Base-by-base conservation (phyloP, 495 filamentous ascomycete genomes). In the Aspergillus nanangensis region DNA sequence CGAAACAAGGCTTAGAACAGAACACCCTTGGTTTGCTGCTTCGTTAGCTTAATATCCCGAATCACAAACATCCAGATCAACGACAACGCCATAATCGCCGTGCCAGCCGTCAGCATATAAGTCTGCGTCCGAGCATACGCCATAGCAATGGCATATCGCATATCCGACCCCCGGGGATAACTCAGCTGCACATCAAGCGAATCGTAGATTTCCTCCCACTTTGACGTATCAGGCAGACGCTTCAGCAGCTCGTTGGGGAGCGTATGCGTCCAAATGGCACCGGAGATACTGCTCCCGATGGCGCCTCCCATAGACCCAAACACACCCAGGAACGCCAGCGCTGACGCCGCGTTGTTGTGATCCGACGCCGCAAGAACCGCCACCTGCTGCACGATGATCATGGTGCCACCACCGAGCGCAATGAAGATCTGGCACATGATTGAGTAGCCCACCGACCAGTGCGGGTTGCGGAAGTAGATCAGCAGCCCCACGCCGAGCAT, bases 361-460 rank as follows among this genome's bases (percentile, higher is more conserved):
- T 72, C 61, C 0, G 75, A 70, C 0, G 77, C 79, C 0, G 86
- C 81, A 74, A 87, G 81, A 45, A 81, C 74, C 8, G 84, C 82
- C 23, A 88, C 77, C 52, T 88, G 80, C 54, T 82, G 79, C 48
- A 63, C 68, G 51, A 88, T 80, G 41, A 87, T 65, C 29, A 83
- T 59, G 0, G 72, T 75, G 20, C 79, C 73, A 4, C 82, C 83
- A 13, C 70, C 68, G 33, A 89, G 68, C 21, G 84, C 76, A 49
- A 88, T 82, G 63, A 88, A 79, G 57, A 90, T 78, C 61, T 90
- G 80, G 55, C 76, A 83, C 78, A 87, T 82, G 57, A 87, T 66
- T 25, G 88, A 68, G 53, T 83, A 86, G 18, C 81, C 83, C 29
- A 88, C 62, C 33, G 67, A 53, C 24, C 63, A 66, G 42, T 71